Conservation (phyloP, 2,329 filamentous ascomycete genomes). For the Catunica adiposa region DNA sequence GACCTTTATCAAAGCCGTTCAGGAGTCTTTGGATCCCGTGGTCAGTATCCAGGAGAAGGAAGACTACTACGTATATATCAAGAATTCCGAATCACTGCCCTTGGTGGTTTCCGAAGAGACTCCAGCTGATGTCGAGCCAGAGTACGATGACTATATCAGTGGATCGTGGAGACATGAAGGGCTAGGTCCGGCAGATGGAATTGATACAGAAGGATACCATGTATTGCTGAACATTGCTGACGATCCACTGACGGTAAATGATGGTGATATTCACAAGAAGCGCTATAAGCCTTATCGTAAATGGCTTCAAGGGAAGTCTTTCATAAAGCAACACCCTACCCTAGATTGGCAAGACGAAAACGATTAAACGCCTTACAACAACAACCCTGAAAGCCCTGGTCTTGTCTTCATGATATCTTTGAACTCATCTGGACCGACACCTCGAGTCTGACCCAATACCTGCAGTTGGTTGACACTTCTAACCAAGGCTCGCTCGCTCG, state of each 20-base stretch:
- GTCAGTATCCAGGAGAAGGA: constrained; percentile 61
- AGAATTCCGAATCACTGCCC: constrained; percentile 75
- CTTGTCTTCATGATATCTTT: background rate
- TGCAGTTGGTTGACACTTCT: background rate
- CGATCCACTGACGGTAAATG: constrained; percentile 71
- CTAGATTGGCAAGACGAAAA: constrained; percentile 20
- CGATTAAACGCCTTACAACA: background rate
- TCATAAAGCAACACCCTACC: constrained; percentile 78
- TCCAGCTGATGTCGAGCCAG: constrained; percentile 42
- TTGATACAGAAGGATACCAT: constrained; percentile 42
- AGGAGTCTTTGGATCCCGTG: constrained; percentile 69
- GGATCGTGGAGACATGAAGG: constrained; percentile 47
- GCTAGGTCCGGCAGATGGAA: constrained; percentile 24
- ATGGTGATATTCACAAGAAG: constrained; percentile 81
- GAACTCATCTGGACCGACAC: background rate
- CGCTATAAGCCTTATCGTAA: constrained; percentile 92
- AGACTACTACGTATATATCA: constrained; percentile 79
- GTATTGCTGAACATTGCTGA: constrained; percentile 64
- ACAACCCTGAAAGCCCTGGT: background rate
- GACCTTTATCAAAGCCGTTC: constrained; percentile 74
- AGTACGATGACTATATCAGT: constrained; percentile 69
- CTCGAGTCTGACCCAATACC: too few species aligned
- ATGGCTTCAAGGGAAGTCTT: constrained; percentile 85
- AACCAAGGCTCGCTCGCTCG: background rate
- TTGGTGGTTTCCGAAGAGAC: constrained; percentile 58